phyloP scores from a whole-genome alignment of 2,329 filamentous ascomycete species.

The Pyrenochaeta sp. region DNA sequence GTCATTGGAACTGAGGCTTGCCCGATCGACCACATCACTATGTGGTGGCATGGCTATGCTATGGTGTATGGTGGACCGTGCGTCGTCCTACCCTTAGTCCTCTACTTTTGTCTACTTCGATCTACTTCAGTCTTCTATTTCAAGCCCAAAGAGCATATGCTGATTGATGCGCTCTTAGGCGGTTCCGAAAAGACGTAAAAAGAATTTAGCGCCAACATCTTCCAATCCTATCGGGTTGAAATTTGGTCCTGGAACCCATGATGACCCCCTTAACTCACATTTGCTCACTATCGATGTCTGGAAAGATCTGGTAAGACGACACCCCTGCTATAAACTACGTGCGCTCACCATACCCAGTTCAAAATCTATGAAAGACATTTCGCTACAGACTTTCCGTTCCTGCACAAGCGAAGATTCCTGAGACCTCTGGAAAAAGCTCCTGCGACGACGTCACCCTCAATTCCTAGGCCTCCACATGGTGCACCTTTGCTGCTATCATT shows the following conservation, averaged over 20 bases:
- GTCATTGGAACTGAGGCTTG: background rate
- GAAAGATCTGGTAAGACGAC: constrained; percentile 63
- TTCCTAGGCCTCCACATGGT: constrained; percentile 63
- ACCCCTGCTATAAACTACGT: background rate
- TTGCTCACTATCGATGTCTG: constrained; percentile 71
- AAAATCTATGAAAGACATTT: constrained; percentile 75
- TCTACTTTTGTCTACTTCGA: background rate
- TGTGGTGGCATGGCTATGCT: too few relatives aligned
- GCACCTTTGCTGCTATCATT: constrained; percentile 69
- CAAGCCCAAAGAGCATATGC: background rate
- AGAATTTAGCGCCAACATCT: constrained; percentile 48
- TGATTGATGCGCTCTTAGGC: constrained; percentile 11
- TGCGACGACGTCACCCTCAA: constrained; percentile 46
- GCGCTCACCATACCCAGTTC: constrained; percentile 52
- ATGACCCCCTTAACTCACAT: constrained; percentile 68
- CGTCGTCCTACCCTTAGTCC: too few relatives aligned
- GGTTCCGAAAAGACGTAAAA: constrained; percentile 39
- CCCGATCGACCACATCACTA: background rate
- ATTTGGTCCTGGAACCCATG: constrained; percentile 53
- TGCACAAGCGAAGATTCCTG: constrained; percentile 71
- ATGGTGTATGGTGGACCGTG: too few relatives aligned
- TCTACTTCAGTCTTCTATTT: constrained; percentile 1
- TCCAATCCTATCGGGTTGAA: constrained; percentile 37
- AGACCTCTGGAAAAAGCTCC: constrained; percentile 33
- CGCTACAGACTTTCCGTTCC: constrained; percentile 74